phyloP scores from a whole-genome alignment of 805 yeast genomes.

The Saturnispora ahearnii region DNA sequence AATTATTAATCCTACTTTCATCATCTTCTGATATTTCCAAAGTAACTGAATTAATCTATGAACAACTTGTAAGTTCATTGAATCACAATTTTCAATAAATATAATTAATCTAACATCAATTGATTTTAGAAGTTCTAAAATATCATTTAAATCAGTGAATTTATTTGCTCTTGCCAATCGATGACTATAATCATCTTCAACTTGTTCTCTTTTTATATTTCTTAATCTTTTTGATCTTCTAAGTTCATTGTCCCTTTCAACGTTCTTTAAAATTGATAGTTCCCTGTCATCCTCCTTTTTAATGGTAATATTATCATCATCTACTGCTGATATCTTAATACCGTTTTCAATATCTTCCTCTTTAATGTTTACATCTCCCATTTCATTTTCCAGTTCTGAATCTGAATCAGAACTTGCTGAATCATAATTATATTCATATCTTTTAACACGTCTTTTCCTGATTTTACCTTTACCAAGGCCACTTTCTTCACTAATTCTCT shows the following conservation, averaged over 20 bases:
- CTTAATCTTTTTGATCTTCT: slow-evolving; percentile 6
- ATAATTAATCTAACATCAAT: slow-evolving; percentile 17
- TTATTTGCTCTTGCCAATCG: slow-evolving; percentile 8
- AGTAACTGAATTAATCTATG: slow-evolving; percentile 20
- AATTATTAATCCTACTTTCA: slow-evolving; percentile 20
- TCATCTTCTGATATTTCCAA: slow-evolving; percentile 15
- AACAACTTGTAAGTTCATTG: slow-evolving; percentile 22
- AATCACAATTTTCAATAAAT: slow-evolving; percentile 30
- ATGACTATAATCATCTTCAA: slow-evolving; percentile 14
- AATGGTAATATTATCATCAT: too few species aligned
- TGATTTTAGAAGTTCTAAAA: slow-evolving; percentile 14
- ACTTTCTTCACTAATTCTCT: neutral
- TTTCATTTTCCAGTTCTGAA: slow-evolving; percentile 1
- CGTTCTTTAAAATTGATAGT: neutral
- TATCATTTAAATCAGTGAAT: slow-evolving; percentile 20
- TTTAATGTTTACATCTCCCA: neutral
- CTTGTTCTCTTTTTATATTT: slow-evolving; percentile 5
- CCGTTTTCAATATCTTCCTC: neutral
- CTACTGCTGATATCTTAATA: too few species aligned
- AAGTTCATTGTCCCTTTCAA: slow-evolving; percentile 8
- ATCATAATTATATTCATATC: slow-evolving; percentile 4
- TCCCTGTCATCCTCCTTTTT: slow-evolving; percentile 6
- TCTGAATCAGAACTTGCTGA: slow-evolving; percentile 8
- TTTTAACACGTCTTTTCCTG: slow-evolving; percentile 9
- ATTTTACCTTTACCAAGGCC: slow-evolving; percentile 8